Base-by-base conservation (phyloP, 371 early-diverging fungal genomes). In the Capniomyces stellatus region DNA sequence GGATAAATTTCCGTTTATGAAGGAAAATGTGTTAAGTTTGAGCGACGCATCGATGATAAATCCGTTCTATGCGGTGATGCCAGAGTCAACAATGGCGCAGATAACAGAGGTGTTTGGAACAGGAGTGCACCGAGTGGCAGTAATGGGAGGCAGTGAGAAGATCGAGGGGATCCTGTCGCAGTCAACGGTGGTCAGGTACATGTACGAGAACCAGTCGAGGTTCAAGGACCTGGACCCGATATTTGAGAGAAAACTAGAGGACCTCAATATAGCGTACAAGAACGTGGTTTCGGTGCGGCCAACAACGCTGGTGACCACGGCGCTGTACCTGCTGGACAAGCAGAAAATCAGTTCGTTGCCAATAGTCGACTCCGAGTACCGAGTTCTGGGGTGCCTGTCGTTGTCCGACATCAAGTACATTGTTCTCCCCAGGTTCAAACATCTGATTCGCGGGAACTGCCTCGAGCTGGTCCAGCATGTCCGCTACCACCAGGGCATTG, bases 101-200 rank as follows among this genome's bases (percentile, higher is more conserved):
- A 76, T 80, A 8, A 76, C 79, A 3, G 79, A 77, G 47, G 75
- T 85, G 29, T 86, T 89, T 63, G 79, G 79, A 10, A 71, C 76
- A 58, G 85, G 85, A 13, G 77, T 79, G 10, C 88, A 88, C 57
- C 73, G 87, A 63, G 79, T 83, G n/a, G 78, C 75, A 8, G 81
- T 84, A 1, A 64, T 79, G 64, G 62, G 75, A 30, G 69, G 64
- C 21, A 65, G 35, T 15, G 71, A 73, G 1, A 48, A 54, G 12
- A 74, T 73, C 54, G 62, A 62, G 59, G 88, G 89, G 2, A 85
- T 89, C n/a, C 55, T 89, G 27, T 80, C 89, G 29, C 88, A 89
- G 63, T 81, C 85, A 0, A 70, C 73, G 1, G 79, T 83, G 0
- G 67, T 82, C 13, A 68, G 72, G 46, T 84, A 75, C 54, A 62